Base-by-base conservation (phyloP, 371 early-diverging fungal genomes). In the Fennellomyces sp. region DNA sequence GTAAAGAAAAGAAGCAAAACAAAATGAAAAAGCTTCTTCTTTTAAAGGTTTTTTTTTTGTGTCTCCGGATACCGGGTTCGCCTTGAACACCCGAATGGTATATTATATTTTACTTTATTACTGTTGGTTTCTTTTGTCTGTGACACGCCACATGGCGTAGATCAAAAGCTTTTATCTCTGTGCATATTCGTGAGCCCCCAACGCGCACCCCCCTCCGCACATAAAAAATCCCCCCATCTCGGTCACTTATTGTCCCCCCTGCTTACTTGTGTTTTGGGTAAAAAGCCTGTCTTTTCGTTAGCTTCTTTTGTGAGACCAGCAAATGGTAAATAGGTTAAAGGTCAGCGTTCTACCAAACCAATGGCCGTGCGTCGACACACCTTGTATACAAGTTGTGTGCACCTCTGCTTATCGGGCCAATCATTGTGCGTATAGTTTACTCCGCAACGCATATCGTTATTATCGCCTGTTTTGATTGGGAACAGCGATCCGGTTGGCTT, bases 401-500 rank as follows among this genome's bases (percentile, higher is more conserved):
- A 8, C 39, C 23, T 36, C 15, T 39, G 19, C 55, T 54, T 54
- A 54, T 54, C 55, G 55, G 36, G 23, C 55, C 55, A 54, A 54
- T 54, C 39, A 54, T 21, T 17, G 17, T 2, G 17, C 21, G 21
- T 7, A 12, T 45, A 23, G 23, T 10, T 45, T 25, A 38, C 38
- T 39, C 26, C 38, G 19, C 35, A 5, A 10, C 38, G 55, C 31
- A n/a, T 54, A 54, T 54, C 55, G 55, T 54, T 54, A 54, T 54
- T 54, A 54, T 54, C 55, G 55, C 17, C 4, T 19, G 19, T 23
- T 36, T n/a, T 54, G 55, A 54, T 54, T 54, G 55, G 55, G 11
- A 27, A 39, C 13, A 54, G 27, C 28, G 55, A 54, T 54, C 55
- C 55, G 45, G 21, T n/a, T 17, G 7, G 21, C 6, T 45, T 23